Percentiles rank a stretch among this genome's conserved stretches.
phyloP scores from a whole-genome alignment of 2,329 filamentous ascomycete species.

The Lecanicillium sp. region DNA sequence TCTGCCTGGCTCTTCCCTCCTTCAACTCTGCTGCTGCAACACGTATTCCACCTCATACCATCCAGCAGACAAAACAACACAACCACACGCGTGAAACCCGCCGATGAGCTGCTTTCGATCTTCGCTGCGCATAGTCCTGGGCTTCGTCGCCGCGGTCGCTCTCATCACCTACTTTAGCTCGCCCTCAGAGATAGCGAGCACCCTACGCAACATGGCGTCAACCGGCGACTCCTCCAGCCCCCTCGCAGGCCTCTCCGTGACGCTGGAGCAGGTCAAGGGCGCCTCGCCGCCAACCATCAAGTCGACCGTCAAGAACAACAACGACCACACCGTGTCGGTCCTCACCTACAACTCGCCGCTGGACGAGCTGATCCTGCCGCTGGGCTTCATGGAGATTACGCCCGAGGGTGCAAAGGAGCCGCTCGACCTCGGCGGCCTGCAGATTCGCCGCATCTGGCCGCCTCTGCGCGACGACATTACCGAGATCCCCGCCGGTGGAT shows the following conservation, averaged over 20 bases:
- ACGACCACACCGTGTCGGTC: slow-evolving; percentile 25
- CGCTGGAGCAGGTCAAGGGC: slow-evolving; percentile 21
- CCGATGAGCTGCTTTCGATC: too few species aligned
- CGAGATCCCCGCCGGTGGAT: slow-evolving; percentile 26
- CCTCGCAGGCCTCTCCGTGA: slow-evolving; percentile 20
- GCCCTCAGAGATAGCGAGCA: not conserved
- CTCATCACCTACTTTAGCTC: not conserved
- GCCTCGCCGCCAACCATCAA: slow-evolving; percentile 25
- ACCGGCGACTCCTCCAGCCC: slow-evolving; percentile 3
- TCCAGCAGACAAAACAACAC: too few species aligned
- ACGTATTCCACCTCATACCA: too few species aligned
- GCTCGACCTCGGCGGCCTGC: slow-evolving; percentile 23
- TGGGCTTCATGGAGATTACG: slow-evolving; percentile 26
- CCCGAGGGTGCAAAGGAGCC: slow-evolving; percentile 19
- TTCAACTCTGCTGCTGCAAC: too few species aligned
- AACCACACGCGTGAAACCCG: too few species aligned
- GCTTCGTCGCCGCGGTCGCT: not conserved
- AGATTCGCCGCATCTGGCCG: slow-evolving; percentile 26
- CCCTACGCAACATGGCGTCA: not conserved
- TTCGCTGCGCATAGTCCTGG: not conserved
- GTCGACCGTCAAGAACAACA: slow-evolving; percentile 28
- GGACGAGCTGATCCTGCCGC: slow-evolving; percentile 25
- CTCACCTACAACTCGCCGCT: slow-evolving; percentile 31
- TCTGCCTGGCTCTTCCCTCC: too few species aligned
- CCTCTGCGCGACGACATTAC: slow-evolving; percentile 23